These are phyloP conservation scores for Pharus latifolius DNA, from an alignment of 176 grass and related monocot species.

Conservation along the genomic window DNA sequence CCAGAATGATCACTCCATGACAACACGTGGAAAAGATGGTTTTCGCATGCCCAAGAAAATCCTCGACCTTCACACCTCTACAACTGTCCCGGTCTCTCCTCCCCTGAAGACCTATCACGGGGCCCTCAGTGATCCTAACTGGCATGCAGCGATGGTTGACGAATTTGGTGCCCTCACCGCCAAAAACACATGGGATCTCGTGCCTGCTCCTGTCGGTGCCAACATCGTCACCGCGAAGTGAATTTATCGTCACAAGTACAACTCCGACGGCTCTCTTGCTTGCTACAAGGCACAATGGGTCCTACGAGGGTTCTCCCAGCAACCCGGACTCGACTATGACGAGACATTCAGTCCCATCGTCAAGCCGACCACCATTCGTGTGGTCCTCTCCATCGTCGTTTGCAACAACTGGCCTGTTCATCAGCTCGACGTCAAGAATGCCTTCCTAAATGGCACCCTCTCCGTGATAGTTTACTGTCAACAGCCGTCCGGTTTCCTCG, in stretches of 20 bases:
- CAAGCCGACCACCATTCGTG: background rate
- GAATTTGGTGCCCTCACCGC: background rate
- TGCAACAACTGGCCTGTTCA: background rate
- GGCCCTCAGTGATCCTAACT: background rate
- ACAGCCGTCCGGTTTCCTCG: background rate
- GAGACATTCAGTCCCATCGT: background rate
- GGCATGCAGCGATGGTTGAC: background rate
- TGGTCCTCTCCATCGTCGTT: background rate
- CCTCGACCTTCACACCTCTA: background rate
- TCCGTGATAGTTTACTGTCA: background rate
- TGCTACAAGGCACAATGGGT: background rate
- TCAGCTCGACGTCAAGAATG: slow-evolving; percentile 3
- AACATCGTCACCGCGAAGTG: background rate
- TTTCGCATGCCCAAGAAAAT: background rate
- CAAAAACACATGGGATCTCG: background rate
- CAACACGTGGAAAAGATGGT: background rate
- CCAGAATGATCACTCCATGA: too few species aligned
- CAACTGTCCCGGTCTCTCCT: background rate
- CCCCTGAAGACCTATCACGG: background rate
- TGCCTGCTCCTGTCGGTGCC: background rate
- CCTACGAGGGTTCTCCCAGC: background rate
- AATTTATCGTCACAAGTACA: background rate
- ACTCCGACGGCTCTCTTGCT: background rate
- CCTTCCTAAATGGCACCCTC: background rate
- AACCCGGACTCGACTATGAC: background rate